phyloP scores from a whole-genome alignment of 2,329 filamentous ascomycete species.

The Claviceps sp. region DNA sequence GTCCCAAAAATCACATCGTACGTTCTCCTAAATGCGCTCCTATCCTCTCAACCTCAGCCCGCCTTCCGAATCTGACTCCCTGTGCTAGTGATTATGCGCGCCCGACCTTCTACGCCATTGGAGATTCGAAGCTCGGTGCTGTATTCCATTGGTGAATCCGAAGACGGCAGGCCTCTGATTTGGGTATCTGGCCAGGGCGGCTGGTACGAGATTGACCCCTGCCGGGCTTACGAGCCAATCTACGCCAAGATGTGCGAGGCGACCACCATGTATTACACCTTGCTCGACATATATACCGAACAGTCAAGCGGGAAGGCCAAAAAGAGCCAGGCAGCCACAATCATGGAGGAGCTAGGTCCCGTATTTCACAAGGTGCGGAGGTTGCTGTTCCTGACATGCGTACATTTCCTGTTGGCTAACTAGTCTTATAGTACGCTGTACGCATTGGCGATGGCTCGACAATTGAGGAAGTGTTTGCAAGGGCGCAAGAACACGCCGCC shows the following conservation, averaged over 20 bases:
- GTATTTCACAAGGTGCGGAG: slow-evolving; percentile 18
- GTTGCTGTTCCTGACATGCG: not conserved
- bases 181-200: slow-evolving; percentile 48
- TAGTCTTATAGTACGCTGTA: slow-evolving; percentile 31
- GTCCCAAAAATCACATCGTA: slow-evolving; percentile 21
- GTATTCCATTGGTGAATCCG: slow-evolving; percentile 40
- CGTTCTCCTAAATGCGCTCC: slow-evolving; percentile 8
- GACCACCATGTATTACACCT: slow-evolving; percentile 48
- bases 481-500: slow-evolving; percentile 33
- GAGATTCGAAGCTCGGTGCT: slow-evolving; percentile 36
- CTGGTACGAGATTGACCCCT: slow-evolving; percentile 55
- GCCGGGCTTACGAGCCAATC: slow-evolving; percentile 39
- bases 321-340: slow-evolving; percentile 17
- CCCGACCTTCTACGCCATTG: slow-evolving; percentile 24
- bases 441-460: slow-evolving; percentile 38
- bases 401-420: not conserved
- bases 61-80: too few relatives aligned
- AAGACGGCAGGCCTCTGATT: slow-evolving; percentile 39
- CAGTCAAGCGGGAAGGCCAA: slow-evolving; percentile 17
- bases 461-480: slow-evolving; percentile 32
- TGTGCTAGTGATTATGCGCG: slow-evolving; percentile 19
- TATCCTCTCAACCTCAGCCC: not conserved
- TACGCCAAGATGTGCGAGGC: slow-evolving; percentile 49
- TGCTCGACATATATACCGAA: slow-evolving; percentile 41
- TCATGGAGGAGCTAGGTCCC: slow-evolving; percentile 14